Base-by-base conservation (phyloP, 805 yeast species). In the Scheffersomyces coipomensis region DNA sequence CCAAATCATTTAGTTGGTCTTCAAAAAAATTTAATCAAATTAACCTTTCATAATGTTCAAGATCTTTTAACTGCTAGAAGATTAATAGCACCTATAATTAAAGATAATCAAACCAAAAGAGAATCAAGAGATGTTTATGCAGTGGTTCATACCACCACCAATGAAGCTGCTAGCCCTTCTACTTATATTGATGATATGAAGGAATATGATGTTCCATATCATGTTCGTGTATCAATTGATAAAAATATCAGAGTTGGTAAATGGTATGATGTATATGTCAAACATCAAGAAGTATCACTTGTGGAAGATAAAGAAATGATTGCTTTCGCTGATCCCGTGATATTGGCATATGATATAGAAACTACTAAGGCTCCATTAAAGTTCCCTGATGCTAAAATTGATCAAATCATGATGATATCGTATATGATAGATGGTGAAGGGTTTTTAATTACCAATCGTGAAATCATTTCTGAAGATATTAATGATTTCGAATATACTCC, bases 351-450 rank as follows among this genome's bases (percentile, higher is more conserved):
- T 58, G 99, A 93, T 75, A 93, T 93, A 39, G 99, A 93, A 70
- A 93, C 99, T 1, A 88, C 97, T 11, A 93, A 93, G 58, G 88
- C 95, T 10, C 98, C 98, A 2, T 73, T 93, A 44, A 95, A 93
- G 58, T 93, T 93, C 50, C 99, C 99, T 0, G 99, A 88, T 53
- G 77, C 97, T 5, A 72, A 84, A 9, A 74, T 85, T 5, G 99
- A 93, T 64, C 95, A 88, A 61, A 78, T 93, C 29, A 93, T 93
- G 97, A 95, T 95, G 99, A 93, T 93, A 36, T 95, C 99, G 2
- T 93, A 93, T 59, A 95, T 95, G 99, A 90, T 93, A 45, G 99
- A 93, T 58, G 99, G 98, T 9, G 95, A 88, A 51, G 99, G 99
- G 27, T 93, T 69, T 56, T 68, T 93, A 29, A 95, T 93, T 44